Evolutionary conservation across 2,329 filamentous ascomycete species (phyloP).

Genomic region (Knufia fluminis): DNA sequence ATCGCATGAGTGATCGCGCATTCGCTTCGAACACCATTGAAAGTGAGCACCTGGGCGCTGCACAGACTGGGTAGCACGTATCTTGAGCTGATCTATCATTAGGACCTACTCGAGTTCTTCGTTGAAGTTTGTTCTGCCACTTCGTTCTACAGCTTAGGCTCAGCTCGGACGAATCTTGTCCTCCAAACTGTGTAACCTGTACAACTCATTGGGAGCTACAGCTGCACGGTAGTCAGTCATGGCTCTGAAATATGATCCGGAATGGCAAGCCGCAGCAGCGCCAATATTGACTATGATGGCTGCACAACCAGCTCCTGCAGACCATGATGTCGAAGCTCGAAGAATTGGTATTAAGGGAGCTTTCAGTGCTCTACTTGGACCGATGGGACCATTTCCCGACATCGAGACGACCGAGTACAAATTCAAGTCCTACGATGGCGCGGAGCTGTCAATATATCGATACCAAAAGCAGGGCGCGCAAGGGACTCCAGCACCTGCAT

Average conservation of each 20-base stretch:
- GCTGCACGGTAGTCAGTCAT: slow-evolving; percentile 7
- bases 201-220: too few species aligned
- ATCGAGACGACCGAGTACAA: slow-evolving; percentile 14
- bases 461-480: slow-evolving; percentile 22
- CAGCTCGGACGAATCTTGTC: too few species aligned
- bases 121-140: too few species aligned
- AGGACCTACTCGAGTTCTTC: too few species aligned
- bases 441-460: slow-evolving; percentile 23
- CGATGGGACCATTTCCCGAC: slow-evolving; percentile 15
- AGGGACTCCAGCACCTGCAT: slow-evolving; percentile 21
- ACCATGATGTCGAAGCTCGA: slow-evolving; percentile 16
- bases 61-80: too few species aligned
- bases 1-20: too few species aligned
- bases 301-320: slow-evolving; percentile 10
- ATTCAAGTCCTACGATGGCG: slow-evolving; percentile 20
- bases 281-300: slow-evolving; percentile 14
- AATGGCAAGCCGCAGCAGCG: slow-evolving; percentile 16
- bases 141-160: too few species aligned
- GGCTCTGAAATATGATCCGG: slow-evolving; percentile 20
- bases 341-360: slow-evolving; percentile 4
- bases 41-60: too few species aligned
- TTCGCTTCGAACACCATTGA: too few species aligned
- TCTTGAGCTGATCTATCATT: too few species aligned
- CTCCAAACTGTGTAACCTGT: too few species aligned
- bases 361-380: slow-evolving; percentile 10